Conservation (phyloP, 1,139 yeast species). For the Kodamaea arcana region DNA sequence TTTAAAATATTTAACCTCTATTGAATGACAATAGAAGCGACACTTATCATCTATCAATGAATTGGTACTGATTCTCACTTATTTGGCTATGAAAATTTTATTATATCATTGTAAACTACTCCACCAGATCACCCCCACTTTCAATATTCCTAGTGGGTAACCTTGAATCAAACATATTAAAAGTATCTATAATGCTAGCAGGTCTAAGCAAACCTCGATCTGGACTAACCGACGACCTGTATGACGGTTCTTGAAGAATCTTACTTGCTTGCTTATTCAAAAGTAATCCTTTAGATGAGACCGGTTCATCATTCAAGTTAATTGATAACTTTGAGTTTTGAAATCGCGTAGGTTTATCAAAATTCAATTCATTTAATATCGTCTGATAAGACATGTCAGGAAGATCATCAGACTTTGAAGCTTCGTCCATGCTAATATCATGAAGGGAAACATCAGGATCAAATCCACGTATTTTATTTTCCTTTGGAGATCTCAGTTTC, state of each 20-base stretch:
- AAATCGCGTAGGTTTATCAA: conserved; percentile 6
- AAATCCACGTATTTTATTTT: conserved; percentile 25
- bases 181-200: conserved; percentile 14
- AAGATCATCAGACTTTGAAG: conserved; percentile 28
- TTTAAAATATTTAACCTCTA: no score
- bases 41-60: no score
- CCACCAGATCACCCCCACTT: conserved; percentile 25
- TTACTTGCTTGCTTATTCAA: conserved; percentile 36
- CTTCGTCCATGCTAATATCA: conserved; percentile 24
- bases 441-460: conserved; percentile 7
- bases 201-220: conserved; percentile 2
- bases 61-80: no score
- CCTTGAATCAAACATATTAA: conserved; percentile 11
- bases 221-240: background rate
- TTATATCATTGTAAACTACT: no score
- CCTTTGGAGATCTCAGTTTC: conserved; percentile 7
- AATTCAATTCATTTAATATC: conserved; percentile 16
- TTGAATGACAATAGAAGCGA: no score
- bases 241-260: conserved; percentile 6
- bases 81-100: no score
- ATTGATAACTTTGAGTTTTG: conserved; percentile 17
- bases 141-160: conserved; percentile 18
- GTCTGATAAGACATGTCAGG: conserved; percentile 15
- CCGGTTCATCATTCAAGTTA: conserved; percentile 11
- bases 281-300: conserved; percentile 21